Percentiles rank a stretch among this genome's conserved stretches.
Conservation (phyloP, 805 yeast species). For the Yamadazyma philogaea region DNA sequence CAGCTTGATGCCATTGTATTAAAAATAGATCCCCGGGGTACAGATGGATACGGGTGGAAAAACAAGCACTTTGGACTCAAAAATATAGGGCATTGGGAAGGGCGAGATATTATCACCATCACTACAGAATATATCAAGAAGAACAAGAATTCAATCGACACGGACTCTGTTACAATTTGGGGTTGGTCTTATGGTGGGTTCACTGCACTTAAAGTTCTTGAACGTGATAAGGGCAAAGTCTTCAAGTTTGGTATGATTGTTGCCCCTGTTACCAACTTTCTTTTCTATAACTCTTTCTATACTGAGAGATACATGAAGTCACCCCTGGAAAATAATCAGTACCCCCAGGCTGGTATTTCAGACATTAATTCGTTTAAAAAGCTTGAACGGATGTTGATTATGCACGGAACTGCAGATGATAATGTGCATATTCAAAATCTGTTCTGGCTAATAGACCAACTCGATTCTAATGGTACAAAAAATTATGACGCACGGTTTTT, state of each 20-base stretch:
- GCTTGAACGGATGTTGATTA: conserved; percentile 57
- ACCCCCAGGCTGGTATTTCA: conserved; percentile 42
- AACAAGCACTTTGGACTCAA: conserved; percentile 54
- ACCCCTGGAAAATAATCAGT: conserved; percentile 48
- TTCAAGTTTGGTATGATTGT: conserved; percentile 79
- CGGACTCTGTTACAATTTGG: conserved; percentile 63
- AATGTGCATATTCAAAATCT: conserved; percentile 79
- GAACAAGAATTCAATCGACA: conserved; percentile 49
- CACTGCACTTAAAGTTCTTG: conserved; percentile 69
- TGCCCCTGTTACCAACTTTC: conserved; percentile 84
- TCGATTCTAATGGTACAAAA: conserved; percentile 71
- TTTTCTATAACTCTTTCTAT: conserved; percentile 69
- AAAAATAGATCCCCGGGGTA: conserved; percentile 76
- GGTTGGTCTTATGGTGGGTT: conserved; percentile 92
- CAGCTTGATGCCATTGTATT: conserved; percentile 58
- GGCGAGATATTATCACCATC: conserved; percentile 58
- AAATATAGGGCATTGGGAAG: conserved; percentile 72
- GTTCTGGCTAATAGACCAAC: conserved; percentile 56
- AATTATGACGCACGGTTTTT: conserved; percentile 78
- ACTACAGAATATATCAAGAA: conserved; percentile 48
- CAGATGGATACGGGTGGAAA: conserved; percentile 76
- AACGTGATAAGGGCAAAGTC: conserved; percentile 55
- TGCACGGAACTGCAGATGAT: conserved; percentile 84
- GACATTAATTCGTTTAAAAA: conserved; percentile 43
- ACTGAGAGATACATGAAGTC: conserved; percentile 73